Evolutionary conservation across 495 filamentous ascomycete species (phyloP).

Genomic region (Aeminium ludgeri): DNA sequence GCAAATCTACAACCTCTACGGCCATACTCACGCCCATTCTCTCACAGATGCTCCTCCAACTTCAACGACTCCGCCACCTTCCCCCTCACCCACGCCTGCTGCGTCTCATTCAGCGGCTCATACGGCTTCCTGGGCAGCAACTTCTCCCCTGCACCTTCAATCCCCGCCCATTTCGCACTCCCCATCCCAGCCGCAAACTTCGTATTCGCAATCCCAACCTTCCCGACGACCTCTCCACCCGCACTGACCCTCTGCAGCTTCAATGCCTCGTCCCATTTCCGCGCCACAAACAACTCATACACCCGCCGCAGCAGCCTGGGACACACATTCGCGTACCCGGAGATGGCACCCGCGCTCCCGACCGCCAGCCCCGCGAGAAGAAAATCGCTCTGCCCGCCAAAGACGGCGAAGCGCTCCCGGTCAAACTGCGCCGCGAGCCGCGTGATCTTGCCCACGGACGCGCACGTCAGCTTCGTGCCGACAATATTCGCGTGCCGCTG

Average conservation of each 20-base stretch:
- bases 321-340: conserved; percentile 51
- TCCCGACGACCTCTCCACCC: conserved; percentile 38
- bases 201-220: conserved; percentile 43
- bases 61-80: conserved; percentile 34
- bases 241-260: conserved; percentile 37
- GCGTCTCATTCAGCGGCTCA: conserved; percentile 31
- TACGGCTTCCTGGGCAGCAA: conserved; percentile 44
- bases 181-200: conserved; percentile 46
- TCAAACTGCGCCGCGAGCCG: conserved; percentile 38
- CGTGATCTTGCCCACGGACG: conserved; percentile 49
- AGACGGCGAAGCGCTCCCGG: conserved; percentile 41
- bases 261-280: conserved; percentile 36
- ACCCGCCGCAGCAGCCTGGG: conserved; percentile 37
- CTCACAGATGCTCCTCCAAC: conserved; percentile 26
- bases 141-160: conserved; percentile 37
- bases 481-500: conserved; percentile 35
- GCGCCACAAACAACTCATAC: conserved; percentile 35
- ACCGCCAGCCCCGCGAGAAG: conserved; percentile 43
- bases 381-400: conserved; percentile 56
- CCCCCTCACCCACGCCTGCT: conserved; percentile 31
- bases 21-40: neutral
- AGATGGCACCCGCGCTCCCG: conserved; percentile 46
- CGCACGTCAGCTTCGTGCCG: conserved; percentile 56
- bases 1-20: no score
- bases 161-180: conserved; percentile 37